Evolutionary conservation across 1,139 yeast species (phyloP), one percentile per base, ranked within the genome.

Genomic region (Candida dubliniensis): DNA sequence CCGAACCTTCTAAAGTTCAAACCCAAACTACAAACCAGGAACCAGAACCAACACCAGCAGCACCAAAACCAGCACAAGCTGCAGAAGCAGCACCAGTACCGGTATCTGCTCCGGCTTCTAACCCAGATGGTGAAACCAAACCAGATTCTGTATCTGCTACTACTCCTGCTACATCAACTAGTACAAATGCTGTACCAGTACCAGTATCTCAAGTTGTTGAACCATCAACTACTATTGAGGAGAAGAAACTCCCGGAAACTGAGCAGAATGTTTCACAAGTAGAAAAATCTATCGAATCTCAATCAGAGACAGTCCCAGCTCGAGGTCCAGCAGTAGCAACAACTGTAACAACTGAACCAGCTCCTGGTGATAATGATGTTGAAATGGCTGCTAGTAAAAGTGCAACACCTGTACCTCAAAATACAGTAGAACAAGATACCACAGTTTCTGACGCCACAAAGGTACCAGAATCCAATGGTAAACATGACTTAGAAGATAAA

Each of bases 401-500:
- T 6, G 26, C 51, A 38, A 36, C 47, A 45, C 41, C 41, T 15
- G 41, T 33, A 2, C 27, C 18, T 6, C 27, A 32, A 27, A 26
- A 33, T 18, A 32, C 23, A 2, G 36, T 14, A 8, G 29, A 24
- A 23, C 36, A 26, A 26, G 24, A 33, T 2, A 27, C 30, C 8
- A 14, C 4, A 34, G 34, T 36, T 4, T 8, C 32, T n/a, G 29
- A 37, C 4, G 42, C 39, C 8, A 26, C 34, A 12, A 26, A 40
- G 12, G 18, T 15, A n/a, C 32, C 34, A 6, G 38, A 41, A 32
- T 34, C 29, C 18, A 47, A 46, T 42, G 49, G 50, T 31, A 71
- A 71, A 46, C 70, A 67, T 38, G 76, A 71, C 40, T 63, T 71
- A 46, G 76, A 71, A 8, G 74, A 69, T 23, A 70, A 68, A 51